A percentile compares a stretch with the other conserved stretches of the same genome.
These are phyloP conservation scores for Lichtheimia corymbifera DNA, from an alignment of 371 early-diverging fungal genomes.

Conservation along the genomic window DNA sequence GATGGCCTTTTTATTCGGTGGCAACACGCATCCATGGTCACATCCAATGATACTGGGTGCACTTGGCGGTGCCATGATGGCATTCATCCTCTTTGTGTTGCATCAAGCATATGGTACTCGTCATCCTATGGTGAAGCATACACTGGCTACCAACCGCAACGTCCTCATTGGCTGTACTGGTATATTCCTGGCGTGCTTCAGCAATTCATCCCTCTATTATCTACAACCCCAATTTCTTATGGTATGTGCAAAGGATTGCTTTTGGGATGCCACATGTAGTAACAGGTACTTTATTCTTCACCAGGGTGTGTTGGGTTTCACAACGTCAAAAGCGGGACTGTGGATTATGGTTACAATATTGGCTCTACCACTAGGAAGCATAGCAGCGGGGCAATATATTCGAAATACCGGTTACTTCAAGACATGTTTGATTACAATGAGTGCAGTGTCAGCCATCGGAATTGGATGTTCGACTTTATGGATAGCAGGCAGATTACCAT, in stretches of 20 bases:
- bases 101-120: conserved; percentile 62
- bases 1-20: conserved; percentile 59
- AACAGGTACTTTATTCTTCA: not conserved
- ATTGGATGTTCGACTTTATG: not conserved
- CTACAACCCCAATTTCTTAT: conserved; percentile 36
- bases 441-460: not conserved
- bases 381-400: not conserved
- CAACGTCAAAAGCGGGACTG: not conserved
- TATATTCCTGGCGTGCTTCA: conserved; percentile 33
- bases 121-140: conserved; percentile 29
- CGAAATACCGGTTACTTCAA: not conserved
- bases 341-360: conserved; percentile 2
- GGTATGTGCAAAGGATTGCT: conserved; percentile 12
- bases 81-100: conserved; percentile 47
- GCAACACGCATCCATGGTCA: conserved; percentile 49
- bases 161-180: conserved; percentile 21
- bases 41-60: conserved; percentile 52
- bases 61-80: conserved; percentile 36
- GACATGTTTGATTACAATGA: not conserved
- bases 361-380: conserved; percentile 5
- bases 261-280: too few relatives aligned
- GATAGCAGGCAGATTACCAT: conserved; percentile 4
- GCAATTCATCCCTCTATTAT: conserved; percentile 22
- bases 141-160: conserved; percentile 27
- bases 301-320: conserved; percentile 6